Conservation (phyloP, 2,329 filamentous ascomycete genomes). For the Ceratocystis destructans region DNA sequence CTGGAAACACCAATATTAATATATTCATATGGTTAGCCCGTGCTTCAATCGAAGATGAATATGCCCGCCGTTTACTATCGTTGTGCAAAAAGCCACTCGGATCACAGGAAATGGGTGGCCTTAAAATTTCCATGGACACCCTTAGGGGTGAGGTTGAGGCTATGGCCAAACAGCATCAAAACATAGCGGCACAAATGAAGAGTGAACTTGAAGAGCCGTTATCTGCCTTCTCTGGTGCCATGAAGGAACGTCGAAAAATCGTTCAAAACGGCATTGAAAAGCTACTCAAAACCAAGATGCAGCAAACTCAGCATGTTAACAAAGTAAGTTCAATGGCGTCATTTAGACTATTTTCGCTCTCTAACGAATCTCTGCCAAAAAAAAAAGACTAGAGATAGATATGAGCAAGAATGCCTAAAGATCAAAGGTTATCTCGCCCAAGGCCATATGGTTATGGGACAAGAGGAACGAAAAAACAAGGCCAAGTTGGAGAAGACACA, state of each 20-base stretch:
- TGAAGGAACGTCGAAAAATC: conserved; percentile 95
- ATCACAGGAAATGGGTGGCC: conserved; percentile 70
- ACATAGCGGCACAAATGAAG: conserved; percentile 88
- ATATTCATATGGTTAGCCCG: conserved; percentile 34
- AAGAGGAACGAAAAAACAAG: conserved; percentile 97
- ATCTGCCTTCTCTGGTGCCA: conserved; percentile 77
- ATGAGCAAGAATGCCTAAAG: conserved; percentile 93
- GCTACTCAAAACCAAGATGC: conserved; percentile 78
- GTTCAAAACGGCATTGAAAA: conserved; percentile 90
- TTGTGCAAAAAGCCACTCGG: conserved; percentile 81
- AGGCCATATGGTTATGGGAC: conserved; percentile 99
- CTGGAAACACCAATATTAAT: not conserved
- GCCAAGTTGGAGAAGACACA: conserved; percentile 98
- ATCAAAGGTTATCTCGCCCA: conserved; percentile 98
- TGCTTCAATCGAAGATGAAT: conserved; percentile 91
- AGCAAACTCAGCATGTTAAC: conserved; percentile 82
- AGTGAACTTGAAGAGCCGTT: conserved; percentile 89
- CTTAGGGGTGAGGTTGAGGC: conserved; percentile 79
- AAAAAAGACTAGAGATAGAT: conserved; percentile 67
- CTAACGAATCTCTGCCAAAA: conserved; percentile 15
- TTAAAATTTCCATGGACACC: conserved; percentile 74
- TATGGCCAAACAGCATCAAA: conserved; percentile 87
- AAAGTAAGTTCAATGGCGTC: conserved; percentile 45
- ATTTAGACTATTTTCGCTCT: not conserved
- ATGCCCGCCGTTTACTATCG: conserved; percentile 73